phyloP scores from a whole-genome alignment of 768 basidiomycete species.

The Mycena olivaceomarginata region DNA sequence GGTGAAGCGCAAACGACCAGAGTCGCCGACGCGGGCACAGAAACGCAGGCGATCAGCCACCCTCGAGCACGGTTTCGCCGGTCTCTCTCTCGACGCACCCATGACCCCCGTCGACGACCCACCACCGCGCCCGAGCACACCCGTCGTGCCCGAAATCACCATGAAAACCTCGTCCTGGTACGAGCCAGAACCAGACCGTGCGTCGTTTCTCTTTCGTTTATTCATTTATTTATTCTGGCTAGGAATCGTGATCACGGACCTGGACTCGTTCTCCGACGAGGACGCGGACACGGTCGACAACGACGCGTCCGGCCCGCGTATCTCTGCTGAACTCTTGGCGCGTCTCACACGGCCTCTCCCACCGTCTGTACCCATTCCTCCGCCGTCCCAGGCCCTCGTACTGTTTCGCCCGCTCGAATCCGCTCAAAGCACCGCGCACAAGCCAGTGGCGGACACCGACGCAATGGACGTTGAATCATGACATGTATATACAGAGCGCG shows the following conservation, averaged over 20 bases:
- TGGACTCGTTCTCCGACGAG: conserved; percentile 70
- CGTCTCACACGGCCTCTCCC: conserved; percentile 60
- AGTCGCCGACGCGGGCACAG: conserved; percentile 46
- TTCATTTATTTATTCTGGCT: conserved; percentile 30
- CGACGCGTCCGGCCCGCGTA: conserved; percentile 49
- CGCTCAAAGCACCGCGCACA: conserved; percentile 6
- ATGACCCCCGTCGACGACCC: conserved; percentile 38
- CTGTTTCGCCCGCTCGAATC: conserved; percentile 67
- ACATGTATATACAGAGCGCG: conserved; percentile 44
- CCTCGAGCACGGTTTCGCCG: conserved; percentile 76
- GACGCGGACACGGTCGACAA: conserved; percentile 51
- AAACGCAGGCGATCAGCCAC: conserved; percentile 69
- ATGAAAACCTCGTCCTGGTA: conserved; percentile 83
- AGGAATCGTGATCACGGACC: conserved; percentile 81
- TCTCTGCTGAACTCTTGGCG: conserved; percentile 68
- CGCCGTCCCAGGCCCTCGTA: conserved; percentile 69
- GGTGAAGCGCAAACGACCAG: conserved; percentile 34
- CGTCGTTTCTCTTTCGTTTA: conserved; percentile 51
- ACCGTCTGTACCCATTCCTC: conserved; percentile 46
- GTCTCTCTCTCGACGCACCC: conserved; percentile 60
- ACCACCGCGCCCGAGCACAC: conserved; percentile 35
- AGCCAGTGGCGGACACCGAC: conserved; percentile 60
- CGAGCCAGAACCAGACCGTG: conserved; percentile 82
- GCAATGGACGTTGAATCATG: conserved; percentile 74
- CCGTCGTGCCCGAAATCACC: conserved; percentile 66